These are phyloP conservation scores for Microdochium nivale DNA, from an alignment of 2,329 filamentous ascomycete genomes.

Conservation along the genomic window DNA sequence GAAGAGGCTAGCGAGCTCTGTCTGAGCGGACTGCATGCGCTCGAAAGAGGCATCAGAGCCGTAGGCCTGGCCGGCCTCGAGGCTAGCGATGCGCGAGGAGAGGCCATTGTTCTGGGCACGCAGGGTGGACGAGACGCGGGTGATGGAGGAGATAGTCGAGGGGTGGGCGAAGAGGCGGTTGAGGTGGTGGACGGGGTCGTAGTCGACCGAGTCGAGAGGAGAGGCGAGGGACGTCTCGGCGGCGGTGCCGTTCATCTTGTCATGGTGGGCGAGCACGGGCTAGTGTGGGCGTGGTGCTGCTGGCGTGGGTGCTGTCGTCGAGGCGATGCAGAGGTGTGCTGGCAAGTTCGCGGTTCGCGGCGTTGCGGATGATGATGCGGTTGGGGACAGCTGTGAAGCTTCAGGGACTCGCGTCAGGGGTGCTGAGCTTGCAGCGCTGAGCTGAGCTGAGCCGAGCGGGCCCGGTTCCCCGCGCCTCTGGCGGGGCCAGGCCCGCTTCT, in stretches of 20 bases:
- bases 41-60: constrained; percentile 81
- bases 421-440: neutral
- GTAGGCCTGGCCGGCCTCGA: constrained; percentile 72
- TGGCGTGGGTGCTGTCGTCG: neutral
- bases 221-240: constrained; percentile 18
- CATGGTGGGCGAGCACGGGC: neutral
- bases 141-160: constrained; percentile 70
- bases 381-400: no score
- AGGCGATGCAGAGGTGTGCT: no score
- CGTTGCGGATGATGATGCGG: no score
- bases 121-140: constrained; percentile 65
- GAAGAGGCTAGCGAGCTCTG: constrained; percentile 83
- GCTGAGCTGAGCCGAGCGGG: neutral
- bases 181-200: constrained; percentile 86
- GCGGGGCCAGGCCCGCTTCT: neutral
- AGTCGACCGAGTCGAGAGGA: constrained; percentile 53
- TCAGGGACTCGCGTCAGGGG: neutral
- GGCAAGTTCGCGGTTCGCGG: no score
- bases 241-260: constrained; percentile 30
- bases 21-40: constrained; percentile 85
- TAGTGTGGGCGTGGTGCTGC: neutral
- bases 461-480: neutral
- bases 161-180: constrained; percentile 91
- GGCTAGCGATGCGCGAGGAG: constrained; percentile 63
- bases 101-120: constrained; percentile 73